Evolutionary conservation across 208 protist genomes (phyloP), one percentile per base, ranked within the genome.

Genomic region (Crithidia expoeki): DNA sequence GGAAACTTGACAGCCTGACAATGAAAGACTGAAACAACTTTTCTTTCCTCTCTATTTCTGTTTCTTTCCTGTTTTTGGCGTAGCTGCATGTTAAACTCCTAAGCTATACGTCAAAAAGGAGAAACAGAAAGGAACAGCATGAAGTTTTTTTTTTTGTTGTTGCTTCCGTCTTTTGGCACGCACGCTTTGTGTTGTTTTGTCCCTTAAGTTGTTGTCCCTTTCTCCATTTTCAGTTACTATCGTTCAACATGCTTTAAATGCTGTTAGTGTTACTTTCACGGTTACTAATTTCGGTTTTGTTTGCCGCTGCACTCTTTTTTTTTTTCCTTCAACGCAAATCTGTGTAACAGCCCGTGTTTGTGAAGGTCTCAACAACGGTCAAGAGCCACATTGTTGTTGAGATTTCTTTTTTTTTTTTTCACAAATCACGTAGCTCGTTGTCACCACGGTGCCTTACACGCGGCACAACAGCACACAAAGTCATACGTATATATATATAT

Each of bases 11-110:
- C 42, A 47, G 42, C 42, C 42, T 47, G 14, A 47, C 42, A n/a
- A 9, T 47, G 42, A 47, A 47, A 47, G 42, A 17, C 42, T 47
- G 42, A 47, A 17, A 17, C 42, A 40, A 28, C 4, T 47, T 49
- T 2, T 33, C 38, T 58, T 33, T 64, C 46, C 23, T 27, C 65
- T 70, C n/a, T 63, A 10, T 50, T 63, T 56, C 53, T 47, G 12
- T 47, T 47, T 17, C 42, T 47, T 9, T 47, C 42, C 42, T 47
- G 12, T 3, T 17, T 6, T 42, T 42, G 6, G 36, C 12, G 36
- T 42, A 42, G 12, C 36, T 42, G n/a, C n/a, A n/a, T n/a, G n/a
- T n/a, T n/a, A n/a, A n/a, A n/a, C n/a, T n/a, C n/a, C n/a, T n/a
- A n/a, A n/a, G n/a, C n/a, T n/a, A n/a, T n/a, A n/a, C n/a, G n/a